Evolutionary conservation across 73 alveolate genomes (phyloP).

Genomic region (Paramecium sexaurelia): DNA sequence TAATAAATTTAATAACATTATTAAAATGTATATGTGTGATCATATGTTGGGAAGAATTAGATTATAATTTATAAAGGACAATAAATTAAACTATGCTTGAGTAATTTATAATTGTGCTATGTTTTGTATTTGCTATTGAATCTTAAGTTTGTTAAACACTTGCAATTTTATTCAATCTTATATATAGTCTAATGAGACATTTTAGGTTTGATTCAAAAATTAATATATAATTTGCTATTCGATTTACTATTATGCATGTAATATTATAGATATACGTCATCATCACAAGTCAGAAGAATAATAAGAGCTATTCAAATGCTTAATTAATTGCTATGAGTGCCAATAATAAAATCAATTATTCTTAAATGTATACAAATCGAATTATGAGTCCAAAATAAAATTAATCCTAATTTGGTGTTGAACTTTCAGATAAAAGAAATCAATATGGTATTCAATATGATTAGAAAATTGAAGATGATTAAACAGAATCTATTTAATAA

Average conservation of each 20-base stretch:
- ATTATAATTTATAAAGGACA: not conserved
- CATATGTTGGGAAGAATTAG: not conserved
- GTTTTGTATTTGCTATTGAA: conserved; percentile 27
- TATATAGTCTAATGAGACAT: not conserved
- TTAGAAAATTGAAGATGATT: not conserved
- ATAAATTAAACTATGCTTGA: not conserved
- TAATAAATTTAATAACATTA: not conserved
- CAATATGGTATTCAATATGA: not conserved
- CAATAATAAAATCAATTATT: not conserved
- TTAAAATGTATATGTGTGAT: not conserved
- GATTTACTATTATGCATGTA: not conserved
- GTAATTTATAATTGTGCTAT: not conserved
- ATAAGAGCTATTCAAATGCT: not conserved
- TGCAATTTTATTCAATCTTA: not conserved
- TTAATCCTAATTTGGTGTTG: not conserved
- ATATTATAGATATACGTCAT: not conserved
- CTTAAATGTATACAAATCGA: not conserved
- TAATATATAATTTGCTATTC: not conserved
- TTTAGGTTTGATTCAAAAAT: not conserved
- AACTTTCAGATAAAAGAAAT: not conserved
- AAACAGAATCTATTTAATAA: not conserved
- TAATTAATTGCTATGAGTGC: conserved; percentile 32
- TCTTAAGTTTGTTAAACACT: not conserved
- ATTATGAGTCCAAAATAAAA: not conserved
- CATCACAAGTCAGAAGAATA: not conserved